Base-by-base conservation (phyloP, 1,139 yeast species). In the Suhomyces choctaworum region DNA sequence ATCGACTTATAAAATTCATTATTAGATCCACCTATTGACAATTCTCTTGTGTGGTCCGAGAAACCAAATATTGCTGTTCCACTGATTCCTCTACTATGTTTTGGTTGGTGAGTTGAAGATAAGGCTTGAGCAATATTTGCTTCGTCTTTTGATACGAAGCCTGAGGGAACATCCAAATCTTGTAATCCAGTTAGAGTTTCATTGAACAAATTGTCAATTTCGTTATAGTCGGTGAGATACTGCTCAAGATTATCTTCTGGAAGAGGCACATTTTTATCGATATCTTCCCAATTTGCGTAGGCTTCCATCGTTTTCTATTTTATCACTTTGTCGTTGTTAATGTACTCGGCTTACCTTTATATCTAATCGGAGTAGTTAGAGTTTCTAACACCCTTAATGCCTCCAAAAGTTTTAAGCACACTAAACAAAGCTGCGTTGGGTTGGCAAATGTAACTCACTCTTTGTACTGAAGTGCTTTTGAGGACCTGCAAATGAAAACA, bases 61-160 rank as follows among this genome's bases (percentile, higher is more conserved):
- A 73, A 78, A 0, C 85, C 85, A 52, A 79, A 79, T 24, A 78
- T 79, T 6, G 83, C 83, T 1, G 85, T 78, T 7, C 84, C 85
- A 57, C 82, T 76, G 21, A 58, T 54, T 40, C 66, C 66, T 31
- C 75, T 51, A 31, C 62, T 51, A 40, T 70, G 76, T 28, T 52
- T 57, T 5, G 38, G 19, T 29, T 43, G 42, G 17, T 42, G 47
- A 17, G 27, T 28, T 11, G 21, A 3, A 4, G 31, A 27, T 9
- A 34, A 22, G 3, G 37, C n/a, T n/a, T n/a, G n/a, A n/a, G n/a
- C n/a, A n/a, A n/a, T n/a, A n/a, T n/a, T n/a, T n/a, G n/a, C n/a
- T n/a, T n/a, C n/a, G n/a, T n/a, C n/a, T n/a, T n/a, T n/a, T n/a
- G n/a, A n/a, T n/a, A 39, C 45, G 28, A 38, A 49, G 1, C 54